Evolutionary conservation across 2,329 filamentous ascomycete species (phyloP).

Genomic region (Verticillium isaacii): DNA sequence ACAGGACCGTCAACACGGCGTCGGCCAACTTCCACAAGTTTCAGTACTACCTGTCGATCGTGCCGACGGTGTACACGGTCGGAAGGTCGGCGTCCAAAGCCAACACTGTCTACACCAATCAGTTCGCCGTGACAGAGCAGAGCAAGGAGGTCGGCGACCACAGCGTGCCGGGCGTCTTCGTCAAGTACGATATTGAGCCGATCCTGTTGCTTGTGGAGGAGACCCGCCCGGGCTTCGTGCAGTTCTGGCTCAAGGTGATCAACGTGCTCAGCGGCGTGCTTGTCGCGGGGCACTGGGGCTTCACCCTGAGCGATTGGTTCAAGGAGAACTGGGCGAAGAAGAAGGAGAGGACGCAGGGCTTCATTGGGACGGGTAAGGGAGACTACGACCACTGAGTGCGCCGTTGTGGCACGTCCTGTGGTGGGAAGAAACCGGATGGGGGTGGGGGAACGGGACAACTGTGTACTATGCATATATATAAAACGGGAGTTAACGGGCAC

Average conservation of each 20-base stretch:
- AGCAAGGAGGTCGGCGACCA: conserved; percentile 65
- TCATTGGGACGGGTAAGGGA: conserved; percentile 11
- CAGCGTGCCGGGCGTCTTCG: conserved; percentile 82
- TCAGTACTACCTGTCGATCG: conserved; percentile 95
- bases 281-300: conserved; percentile 91
- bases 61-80: conserved; percentile 87
- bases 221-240: conserved; percentile 68
- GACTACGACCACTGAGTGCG: conserved; percentile 8
- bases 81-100: conserved; percentile 31
- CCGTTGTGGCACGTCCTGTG: not conserved
- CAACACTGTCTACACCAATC: conserved; percentile 81
- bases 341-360: conserved; percentile 31
- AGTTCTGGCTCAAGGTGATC: conserved; percentile 74
- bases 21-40: conserved; percentile 83
- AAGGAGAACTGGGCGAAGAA: conserved; percentile 48
- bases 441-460: not conserved
- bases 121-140: conserved; percentile 95
- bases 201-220: conserved; percentile 84
- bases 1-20: conserved; percentile 80
- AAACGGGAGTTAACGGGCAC: no score
- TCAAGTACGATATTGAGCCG: conserved; percentile 99
- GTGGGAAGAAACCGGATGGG: not conserved
- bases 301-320: conserved; percentile 76
- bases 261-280: conserved; percentile 89
- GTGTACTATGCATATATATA: not conserved